phyloP scores from a whole-genome alignment of 257 asterid species.

The Plantago elongata region DNA sequence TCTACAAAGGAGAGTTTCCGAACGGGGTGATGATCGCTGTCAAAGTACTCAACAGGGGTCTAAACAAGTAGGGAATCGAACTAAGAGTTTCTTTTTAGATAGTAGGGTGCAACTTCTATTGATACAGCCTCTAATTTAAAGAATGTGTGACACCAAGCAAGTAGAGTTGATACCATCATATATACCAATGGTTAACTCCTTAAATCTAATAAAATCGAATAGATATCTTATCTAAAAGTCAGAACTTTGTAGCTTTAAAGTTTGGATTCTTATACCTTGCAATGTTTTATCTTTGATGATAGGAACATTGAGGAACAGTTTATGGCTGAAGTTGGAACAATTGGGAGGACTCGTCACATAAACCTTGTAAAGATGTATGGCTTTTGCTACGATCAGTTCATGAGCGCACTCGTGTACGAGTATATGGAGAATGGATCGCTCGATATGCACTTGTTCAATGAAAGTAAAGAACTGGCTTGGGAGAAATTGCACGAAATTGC shows the following conservation, averaged over 20 bases:
- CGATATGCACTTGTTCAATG: conserved; percentile 28
- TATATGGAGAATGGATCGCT: conserved; percentile 35
- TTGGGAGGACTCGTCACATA: conserved; percentile 32
- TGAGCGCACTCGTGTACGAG: conserved; percentile 33
- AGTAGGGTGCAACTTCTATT: no score
- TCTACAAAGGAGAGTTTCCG: conserved; percentile 34
- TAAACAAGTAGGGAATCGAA: not conserved
- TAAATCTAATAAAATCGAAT: no score
- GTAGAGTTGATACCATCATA: no score
- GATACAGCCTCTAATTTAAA: no score
- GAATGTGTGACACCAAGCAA: no score
- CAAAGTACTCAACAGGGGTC: conserved; percentile 27
- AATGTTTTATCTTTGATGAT: not conserved
- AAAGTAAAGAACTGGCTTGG: conserved; percentile 25
- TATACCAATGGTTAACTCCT: no score
- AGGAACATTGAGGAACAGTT: conserved; percentile 28
- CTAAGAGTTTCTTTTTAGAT: not conserved
- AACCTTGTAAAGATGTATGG: conserved; percentile 30
- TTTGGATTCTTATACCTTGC: not conserved
- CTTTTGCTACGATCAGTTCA: conserved; percentile 34
- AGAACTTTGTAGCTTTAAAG: not conserved
- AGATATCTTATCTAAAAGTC: no score
- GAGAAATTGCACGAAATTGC: conserved; percentile 34
- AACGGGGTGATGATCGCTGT: conserved; percentile 30
- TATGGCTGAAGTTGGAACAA: conserved; percentile 37